Percentiles rank a stretch among this genome's conserved stretches.
These are phyloP conservation scores for Sequoia sempervirens DNA, from an alignment of 75 land plant species.

Conservation along the genomic window DNA sequence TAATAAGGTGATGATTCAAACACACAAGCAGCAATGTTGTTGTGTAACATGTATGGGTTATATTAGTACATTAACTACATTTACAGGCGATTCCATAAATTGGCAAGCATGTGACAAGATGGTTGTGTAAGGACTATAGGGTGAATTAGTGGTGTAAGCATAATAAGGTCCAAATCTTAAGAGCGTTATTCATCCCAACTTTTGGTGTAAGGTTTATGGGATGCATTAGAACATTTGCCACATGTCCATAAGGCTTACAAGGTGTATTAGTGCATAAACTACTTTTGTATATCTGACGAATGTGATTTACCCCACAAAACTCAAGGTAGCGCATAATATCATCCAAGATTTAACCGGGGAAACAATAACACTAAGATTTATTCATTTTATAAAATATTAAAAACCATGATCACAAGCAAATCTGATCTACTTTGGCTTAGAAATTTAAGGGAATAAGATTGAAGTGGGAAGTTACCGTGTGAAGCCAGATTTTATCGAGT, in stretches of 20 bases:
- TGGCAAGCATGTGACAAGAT: too few species aligned
- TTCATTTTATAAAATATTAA: not conserved
- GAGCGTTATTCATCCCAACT: not conserved
- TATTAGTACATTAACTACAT: not conserved
- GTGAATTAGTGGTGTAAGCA: too few species aligned
- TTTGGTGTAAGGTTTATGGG: too few species aligned
- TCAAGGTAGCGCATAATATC: not conserved
- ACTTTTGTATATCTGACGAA: not conserved
- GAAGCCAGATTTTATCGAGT: constrained; percentile 80
- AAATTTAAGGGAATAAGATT: not conserved
- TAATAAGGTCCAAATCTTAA: too few species aligned
- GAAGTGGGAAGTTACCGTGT: constrained; percentile 46
- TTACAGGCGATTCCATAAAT: not conserved
- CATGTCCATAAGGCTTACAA: too few species aligned
- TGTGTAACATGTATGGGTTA: not conserved
- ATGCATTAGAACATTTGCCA: too few species aligned
- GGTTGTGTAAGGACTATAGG: too few species aligned
- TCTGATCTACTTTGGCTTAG: not conserved
- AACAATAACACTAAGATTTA: not conserved
- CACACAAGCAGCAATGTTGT: not conserved
- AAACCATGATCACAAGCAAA: not conserved
- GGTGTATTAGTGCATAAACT: not conserved
- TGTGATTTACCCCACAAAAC: not conserved
- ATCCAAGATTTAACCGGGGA: not conserved
- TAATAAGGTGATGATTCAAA: too few species aligned